phyloP scores from a whole-genome alignment of 768 basidiomycete species.

The Tulasnella sp. region DNA sequence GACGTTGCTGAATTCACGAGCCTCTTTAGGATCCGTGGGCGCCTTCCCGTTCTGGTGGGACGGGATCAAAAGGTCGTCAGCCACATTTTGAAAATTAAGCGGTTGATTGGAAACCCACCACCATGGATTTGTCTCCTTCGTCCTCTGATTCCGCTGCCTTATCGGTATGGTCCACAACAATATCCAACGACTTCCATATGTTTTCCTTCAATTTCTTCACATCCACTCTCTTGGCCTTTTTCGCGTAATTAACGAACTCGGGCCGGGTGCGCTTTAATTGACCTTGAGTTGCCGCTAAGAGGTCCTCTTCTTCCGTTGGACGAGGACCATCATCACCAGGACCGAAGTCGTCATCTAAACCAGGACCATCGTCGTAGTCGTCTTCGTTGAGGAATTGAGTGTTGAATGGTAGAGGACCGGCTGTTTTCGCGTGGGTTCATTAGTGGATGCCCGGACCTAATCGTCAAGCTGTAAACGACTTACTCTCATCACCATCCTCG shows the following conservation, averaged over 20 bases:
- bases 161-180: conserved; percentile 36
- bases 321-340: conserved; percentile 28
- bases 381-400: conserved; percentile 85
- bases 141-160: conserved; percentile 35
- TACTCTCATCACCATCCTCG: conserved; percentile 47
- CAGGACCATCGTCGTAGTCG: conserved; percentile 60
- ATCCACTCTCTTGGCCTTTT: conserved; percentile 92
- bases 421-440: conserved; percentile 28
- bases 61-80: background rate
- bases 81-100: background rate
- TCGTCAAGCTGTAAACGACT: conserved; percentile 19
- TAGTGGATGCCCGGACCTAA: conserved; percentile 10
- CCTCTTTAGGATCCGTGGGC: conserved; percentile 53
- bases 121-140: conserved; percentile 26
- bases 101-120: background rate
- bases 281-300: conserved; percentile 69
- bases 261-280: conserved; percentile 71
- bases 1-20: conserved; percentile 64
- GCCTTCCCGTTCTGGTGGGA: conserved; percentile 19
- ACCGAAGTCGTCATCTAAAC: conserved; percentile 46
- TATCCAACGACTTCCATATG: conserved; percentile 89
- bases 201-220: conserved; percentile 95
- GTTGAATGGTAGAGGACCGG: conserved; percentile 66
- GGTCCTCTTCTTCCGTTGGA: conserved; percentile 64
- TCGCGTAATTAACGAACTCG: conserved; percentile 86